Base-by-base conservation (phyloP, 345 rosid genomes). In the Dipteronia dyeriana region DNA sequence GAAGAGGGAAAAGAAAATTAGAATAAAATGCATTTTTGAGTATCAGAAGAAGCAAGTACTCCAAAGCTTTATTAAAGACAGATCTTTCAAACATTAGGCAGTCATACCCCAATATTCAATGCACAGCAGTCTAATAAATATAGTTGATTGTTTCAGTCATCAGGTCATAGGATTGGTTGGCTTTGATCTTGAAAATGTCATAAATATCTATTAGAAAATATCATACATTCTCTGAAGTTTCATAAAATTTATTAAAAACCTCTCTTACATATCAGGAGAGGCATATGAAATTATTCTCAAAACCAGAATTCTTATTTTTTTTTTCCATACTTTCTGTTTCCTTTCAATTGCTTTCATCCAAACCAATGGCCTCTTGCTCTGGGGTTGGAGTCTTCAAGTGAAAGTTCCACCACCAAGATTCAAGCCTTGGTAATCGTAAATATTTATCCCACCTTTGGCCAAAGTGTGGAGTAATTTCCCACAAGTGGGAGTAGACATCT, bases 1-100 rank as follows among this genome's bases (percentile, higher is more conserved):
- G 73, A 53, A 78, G n/a, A 59, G 70, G 16, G 63, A 43, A 29
- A 74, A 54, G 22, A 57, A 68, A 74, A 59, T 20, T n/a, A 51
- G 51, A 45, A 64, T 41, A 4, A 77, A 62, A 34, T 10, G 61
- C 16, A 71, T 2, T 64, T 31, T 45, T 64, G 17, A 23, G 59
- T 10, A 43, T 16, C 7, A 19, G 61, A 16, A 9, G 5, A 34
- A 34, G 38, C 38, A 31, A 3, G 60, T 65, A 29, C 5, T 41
- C 1, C 57, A 49, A 49, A 49, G 16, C 14, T 47, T 47, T 47
- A 47, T 47, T 0, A 1, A 47, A 1, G 14, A 47, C 17, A 49
- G 2, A 49, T 4, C 54, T 49, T 49, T 49, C 54, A 11, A 49
- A 49, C 54, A 14, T 49, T 49, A 49, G 54, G 54, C 54, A 14